Evolutionary conservation across 139 green algal species (phyloP).

Genomic region (Pleodorina starrii): DNA sequence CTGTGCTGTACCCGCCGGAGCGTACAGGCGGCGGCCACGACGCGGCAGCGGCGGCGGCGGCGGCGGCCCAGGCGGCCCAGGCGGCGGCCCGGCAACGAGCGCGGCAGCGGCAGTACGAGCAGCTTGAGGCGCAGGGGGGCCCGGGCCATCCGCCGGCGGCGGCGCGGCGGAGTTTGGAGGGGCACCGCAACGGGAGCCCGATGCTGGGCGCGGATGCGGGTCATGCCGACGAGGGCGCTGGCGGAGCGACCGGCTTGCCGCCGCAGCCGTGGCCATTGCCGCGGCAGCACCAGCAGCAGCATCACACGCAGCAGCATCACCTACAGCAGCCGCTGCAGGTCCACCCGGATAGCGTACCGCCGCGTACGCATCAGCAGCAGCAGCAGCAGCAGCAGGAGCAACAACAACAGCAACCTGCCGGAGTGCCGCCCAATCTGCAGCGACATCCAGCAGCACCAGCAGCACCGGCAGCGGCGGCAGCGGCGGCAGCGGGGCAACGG

Average conservation of each 20-base stretch:
- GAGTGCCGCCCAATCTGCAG: too few species aligned
- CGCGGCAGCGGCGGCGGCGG: background rate
- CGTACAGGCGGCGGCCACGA: background rate
- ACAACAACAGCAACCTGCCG: background rate
- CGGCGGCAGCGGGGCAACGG: background rate
- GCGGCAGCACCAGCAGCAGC: background rate
- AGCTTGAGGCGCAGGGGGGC: background rate
- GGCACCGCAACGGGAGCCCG: too few species aligned
- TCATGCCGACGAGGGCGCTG: background rate
- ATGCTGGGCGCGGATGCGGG: too few species aligned
- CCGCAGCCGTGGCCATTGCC: background rate
- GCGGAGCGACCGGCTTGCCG: background rate
- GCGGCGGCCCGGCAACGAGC: background rate
- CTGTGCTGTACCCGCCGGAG: slow-evolving; percentile 1
- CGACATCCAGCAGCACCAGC: background rate
- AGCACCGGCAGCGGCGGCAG: background rate
- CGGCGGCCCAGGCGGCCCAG: background rate
- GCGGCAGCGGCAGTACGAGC: slow-evolving; percentile 17
- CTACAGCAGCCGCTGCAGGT: background rate
- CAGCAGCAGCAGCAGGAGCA: background rate
- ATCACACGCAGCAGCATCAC: background rate
- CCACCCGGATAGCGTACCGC: too few species aligned
- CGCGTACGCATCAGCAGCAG: background rate
- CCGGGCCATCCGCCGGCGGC: background rate
- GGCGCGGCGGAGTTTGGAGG: background rate